Base-by-base conservation (phyloP, 495 filamentous ascomycete genomes). In the Penicillium waksmanii region DNA sequence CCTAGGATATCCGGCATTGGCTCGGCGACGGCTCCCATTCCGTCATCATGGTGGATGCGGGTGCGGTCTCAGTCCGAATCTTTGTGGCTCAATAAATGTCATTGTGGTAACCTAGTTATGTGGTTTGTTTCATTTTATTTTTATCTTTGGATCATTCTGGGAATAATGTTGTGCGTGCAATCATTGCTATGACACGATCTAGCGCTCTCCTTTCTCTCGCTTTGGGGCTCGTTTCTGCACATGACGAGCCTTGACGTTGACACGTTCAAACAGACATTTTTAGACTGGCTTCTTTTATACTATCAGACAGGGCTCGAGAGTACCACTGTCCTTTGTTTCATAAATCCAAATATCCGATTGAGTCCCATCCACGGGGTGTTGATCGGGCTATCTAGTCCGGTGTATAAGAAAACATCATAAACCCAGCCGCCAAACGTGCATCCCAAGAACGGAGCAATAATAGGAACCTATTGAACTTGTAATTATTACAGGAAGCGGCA, bases 361-460 rank as follows among this genome's bases (percentile, higher is more conserved):
- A 87, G 56, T 2, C 85, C 84, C 54, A 86, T 51, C 74, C 76
- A 86, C 0, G 84, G 83, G 3, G 77, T 82, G 59, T 87, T 86
- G 54, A 87, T 75, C 0, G 84, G 82, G 46, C 77, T 84, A 40
- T 85, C 75, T 7, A 61, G 25, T 10, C 85, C 84, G 0, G 81
- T 84, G 62, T 84, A 88, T 51, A 88, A 73, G 61, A 88, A 84
- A 7, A 83, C 48, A 67, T 88, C 84, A 59, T 88, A 87, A 19
- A 87, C 51, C 68, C 84, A 86, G 8, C 83, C 85, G 1, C 85
- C 85, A 61, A 87, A 85, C 0, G 73, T 69, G 64, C 81, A 84
- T 5, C 83, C 85, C 13, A 77, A 67, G 58, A 87, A 85, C 1
- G 85, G 83, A 0, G 84, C 81, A 10, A 87, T 73, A 66, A 86